These are phyloP conservation scores for Zizania palustris DNA, from an alignment of 202 grass and related monocot species.

Conservation along the genomic window DNA sequence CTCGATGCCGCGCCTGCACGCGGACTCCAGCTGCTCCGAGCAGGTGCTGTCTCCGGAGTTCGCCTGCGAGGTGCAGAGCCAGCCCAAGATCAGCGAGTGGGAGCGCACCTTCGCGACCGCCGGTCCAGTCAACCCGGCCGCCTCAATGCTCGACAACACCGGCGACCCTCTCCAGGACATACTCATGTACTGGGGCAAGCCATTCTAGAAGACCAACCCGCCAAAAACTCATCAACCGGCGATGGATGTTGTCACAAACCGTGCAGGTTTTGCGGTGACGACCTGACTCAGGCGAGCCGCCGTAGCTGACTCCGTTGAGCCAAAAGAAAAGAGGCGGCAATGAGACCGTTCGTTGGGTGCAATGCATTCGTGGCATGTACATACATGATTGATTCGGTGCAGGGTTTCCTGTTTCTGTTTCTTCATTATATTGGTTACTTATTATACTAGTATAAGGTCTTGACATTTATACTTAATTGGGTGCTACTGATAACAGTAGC, in stretches of 20 bases:
- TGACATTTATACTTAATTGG: background rate
- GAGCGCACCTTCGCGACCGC: slow-evolving; percentile 63
- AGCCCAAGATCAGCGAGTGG: slow-evolving; percentile 78
- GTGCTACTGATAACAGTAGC: background rate
- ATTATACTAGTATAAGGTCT: background rate
- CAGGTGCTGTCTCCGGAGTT: slow-evolving; percentile 72
- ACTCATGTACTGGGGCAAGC: slow-evolving; percentile 88
- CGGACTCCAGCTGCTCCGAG: slow-evolving; percentile 86
- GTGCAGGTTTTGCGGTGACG: background rate
- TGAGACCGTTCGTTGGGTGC: slow-evolving; percentile 57
- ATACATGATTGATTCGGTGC: slow-evolving; percentile 46
- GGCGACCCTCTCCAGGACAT: slow-evolving; percentile 91
- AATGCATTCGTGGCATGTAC: slow-evolving; percentile 27
- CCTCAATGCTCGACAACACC: slow-evolving; percentile 39
- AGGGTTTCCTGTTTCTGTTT: slow-evolving; percentile 29
- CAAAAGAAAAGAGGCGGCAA: slow-evolving; percentile 48
- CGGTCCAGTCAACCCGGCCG: slow-evolving; percentile 53
- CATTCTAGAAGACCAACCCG: slow-evolving; percentile 48
- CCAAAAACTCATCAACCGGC: background rate
- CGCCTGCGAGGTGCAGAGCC: slow-evolving; percentile 75
- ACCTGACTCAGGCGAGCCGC: slow-evolving; percentile 55
- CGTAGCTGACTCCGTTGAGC: slow-evolving; percentile 9
- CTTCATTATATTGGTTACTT: slow-evolving; percentile 55
- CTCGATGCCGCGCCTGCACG: slow-evolving; percentile 79
- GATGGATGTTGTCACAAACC: background rate